Evolutionary conservation across 2,329 filamentous ascomycete species (phyloP), one percentile per base, ranked within the genome.

Genomic region (Alternaria sp.): DNA sequence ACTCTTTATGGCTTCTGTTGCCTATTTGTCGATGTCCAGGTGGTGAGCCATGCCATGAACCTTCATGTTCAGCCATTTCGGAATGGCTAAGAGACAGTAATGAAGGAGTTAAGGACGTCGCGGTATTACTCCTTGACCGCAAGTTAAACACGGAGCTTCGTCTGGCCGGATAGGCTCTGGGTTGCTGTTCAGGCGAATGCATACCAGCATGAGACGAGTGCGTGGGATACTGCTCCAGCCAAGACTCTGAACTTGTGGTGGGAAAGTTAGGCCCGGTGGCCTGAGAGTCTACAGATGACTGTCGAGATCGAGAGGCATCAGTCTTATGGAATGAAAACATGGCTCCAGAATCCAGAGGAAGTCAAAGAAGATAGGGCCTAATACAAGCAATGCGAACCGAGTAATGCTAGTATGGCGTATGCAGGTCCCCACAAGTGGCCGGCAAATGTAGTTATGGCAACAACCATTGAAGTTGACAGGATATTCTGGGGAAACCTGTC

Each of bases 311-410:
- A 36, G 72, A 66, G 8, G 66, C 62, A 57, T 73, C 74, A 65
- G 57, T 74, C 62, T 77, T 78, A 71, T 78, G 74, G 51, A 76
- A 78, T 30, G 70, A 62, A 64, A 79, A 78, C 77, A 79, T 79
- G 32, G 69, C 63, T 65, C 64, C 49, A 54, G 11, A 54, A 57
- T 59, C 60, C 65, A 44, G 52, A 55, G 46, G 60, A 57, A 51
- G 44, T 48, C 55, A 40, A 57, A 55, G 40, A 63, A 41, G 51
- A 59, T 49, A 28, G 54, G 56, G 63, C 28, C 43, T 60, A 43
- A 55, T 25, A 45, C 58, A 63, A 66, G 64, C 70, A 73, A 68
- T 62, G 68, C 62, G 56, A 40, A 54, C 65, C 57, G 63, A 61
- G 65, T 64, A 65, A 65, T 70, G 66, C 64, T 72, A 60, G 60